These are phyloP conservation scores for Pestalotiopsis sp. DNA, from an alignment of 2,329 filamentous ascomycete species.

Conservation along the genomic window DNA sequence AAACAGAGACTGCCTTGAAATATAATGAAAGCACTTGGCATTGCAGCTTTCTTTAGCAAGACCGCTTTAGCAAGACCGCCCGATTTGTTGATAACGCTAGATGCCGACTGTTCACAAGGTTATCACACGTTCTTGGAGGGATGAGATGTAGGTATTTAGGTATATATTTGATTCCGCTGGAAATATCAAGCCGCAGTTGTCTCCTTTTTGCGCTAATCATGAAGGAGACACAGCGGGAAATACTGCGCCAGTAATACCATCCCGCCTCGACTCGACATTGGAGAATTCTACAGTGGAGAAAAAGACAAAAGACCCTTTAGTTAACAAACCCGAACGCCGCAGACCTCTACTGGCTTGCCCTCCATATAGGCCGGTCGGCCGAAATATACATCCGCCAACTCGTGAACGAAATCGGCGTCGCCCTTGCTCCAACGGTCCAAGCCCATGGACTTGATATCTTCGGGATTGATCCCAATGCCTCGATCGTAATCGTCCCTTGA, in stretches of 20 bases:
- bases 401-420: slow-evolving; percentile 70
- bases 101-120: too few relatives aligned
- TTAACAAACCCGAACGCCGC: slow-evolving; percentile 71
- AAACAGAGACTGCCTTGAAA: too few relatives aligned
- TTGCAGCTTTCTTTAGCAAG: too few relatives aligned
- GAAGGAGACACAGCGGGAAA: neutral
- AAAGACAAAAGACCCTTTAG: neutral
- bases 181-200: too few relatives aligned
- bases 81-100: too few relatives aligned
- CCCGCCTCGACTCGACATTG: neutral
- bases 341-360: slow-evolving; percentile 73
- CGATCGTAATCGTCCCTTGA: slow-evolving; percentile 38
- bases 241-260: neutral
- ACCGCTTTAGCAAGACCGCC: too few relatives aligned
- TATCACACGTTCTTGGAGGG: too few relatives aligned
- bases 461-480: slow-evolving; percentile 60
- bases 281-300: neutral
- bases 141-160: too few relatives aligned
- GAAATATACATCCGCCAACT: slow-evolving; percentile 68
- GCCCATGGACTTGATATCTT: slow-evolving; percentile 72
- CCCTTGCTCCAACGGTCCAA: slow-evolving; percentile 76
- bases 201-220: neutral
- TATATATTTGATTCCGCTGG: too few relatives aligned
- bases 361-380: slow-evolving; percentile 64
- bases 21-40: too few relatives aligned